Percentiles rank a stretch among this genome's conserved stretches.
These are phyloP conservation scores for Candida rishiriensis DNA, from an alignment of 805 yeast genomes.

Conservation along the genomic window DNA sequence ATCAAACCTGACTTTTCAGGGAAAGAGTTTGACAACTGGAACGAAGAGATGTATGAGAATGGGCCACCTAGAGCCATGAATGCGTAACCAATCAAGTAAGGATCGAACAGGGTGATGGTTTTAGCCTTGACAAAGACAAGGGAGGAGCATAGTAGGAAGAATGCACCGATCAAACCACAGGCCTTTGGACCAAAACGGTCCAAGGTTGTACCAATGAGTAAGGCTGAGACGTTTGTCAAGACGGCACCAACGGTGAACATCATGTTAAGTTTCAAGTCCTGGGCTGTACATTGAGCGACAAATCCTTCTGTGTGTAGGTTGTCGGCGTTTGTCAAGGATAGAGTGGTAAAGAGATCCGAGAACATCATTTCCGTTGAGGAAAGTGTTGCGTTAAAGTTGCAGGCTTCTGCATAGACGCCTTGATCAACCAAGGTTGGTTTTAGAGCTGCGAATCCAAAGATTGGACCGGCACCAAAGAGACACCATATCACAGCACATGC, in stretches of 20 bases:
- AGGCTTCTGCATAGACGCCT: constrained; percentile 40
- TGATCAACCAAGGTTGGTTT: constrained; percentile 49
- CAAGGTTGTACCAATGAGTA: constrained; percentile 44
- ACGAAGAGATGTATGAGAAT: constrained; percentile 50
- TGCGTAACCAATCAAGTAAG: constrained; percentile 48
- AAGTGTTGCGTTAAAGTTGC: constrained; percentile 26
- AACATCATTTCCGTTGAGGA: constrained; percentile 5
- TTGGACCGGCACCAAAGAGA: constrained; percentile 52
- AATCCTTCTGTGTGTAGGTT: constrained; percentile 20
- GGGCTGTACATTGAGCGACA: constrained; percentile 43
- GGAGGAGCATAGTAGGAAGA: constrained; percentile 42
- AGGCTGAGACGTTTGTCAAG: constrained; percentile 50
- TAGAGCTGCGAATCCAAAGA: constrained; percentile 57
- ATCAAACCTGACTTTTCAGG: constrained; percentile 50
- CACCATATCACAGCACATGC: constrained; percentile 52
- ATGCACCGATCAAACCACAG: constrained; percentile 50
- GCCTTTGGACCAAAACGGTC: constrained; percentile 49
- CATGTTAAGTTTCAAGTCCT: constrained; percentile 52
- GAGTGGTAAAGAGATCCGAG: constrained; percentile 2
- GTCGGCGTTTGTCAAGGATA: constrained; percentile 2
- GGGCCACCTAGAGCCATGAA: constrained; percentile 57
- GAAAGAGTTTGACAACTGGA: constrained; percentile 54
- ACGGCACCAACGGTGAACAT: constrained; percentile 58
- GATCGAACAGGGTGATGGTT: constrained; percentile 36
- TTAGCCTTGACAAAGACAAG: constrained; percentile 40